phyloP scores from a whole-genome alignment of 352 stramenopile species.

The Aphanomyces stellatus region DNA sequence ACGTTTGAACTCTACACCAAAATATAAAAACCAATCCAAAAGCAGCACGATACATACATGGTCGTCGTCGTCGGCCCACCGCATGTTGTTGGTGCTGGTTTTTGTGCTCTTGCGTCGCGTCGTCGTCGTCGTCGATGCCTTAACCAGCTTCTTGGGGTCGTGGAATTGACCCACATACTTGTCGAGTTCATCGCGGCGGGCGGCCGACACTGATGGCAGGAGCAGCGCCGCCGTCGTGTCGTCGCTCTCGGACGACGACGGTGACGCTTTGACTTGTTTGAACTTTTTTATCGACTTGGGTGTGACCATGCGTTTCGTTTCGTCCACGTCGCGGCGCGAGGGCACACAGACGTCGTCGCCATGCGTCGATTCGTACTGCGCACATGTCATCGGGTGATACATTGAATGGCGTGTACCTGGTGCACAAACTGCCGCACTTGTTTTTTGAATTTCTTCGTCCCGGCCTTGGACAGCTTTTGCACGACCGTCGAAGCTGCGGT shows the following conservation, averaged over 20 bases:
- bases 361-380: neutral
- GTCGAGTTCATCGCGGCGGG: neutral
- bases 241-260: no score
- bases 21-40: neutral
- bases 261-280: neutral
- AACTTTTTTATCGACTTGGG: constrained; percentile 9
- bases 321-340: neutral
- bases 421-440: constrained; percentile 14
- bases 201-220: neutral
- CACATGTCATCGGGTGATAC: neutral
- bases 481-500: no score
- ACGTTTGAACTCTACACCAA: neutral
- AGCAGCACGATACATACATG: neutral
- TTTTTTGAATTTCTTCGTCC: constrained; percentile 4
- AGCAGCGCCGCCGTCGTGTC: neutral
- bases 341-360: neutral
- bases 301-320: neutral
- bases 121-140: no score
- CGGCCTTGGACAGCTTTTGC: neutral
- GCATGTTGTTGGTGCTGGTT: neutral
- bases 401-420: neutral
- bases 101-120: no score
- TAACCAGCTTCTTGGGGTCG: neutral
- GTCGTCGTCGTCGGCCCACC: neutral
- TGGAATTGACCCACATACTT: neutral